A percentile compares a stretch with the other conserved stretches of the same genome.
Conservation (phyloP, 352 stramenopile genomes). For the Pythium aquatile region DNA sequence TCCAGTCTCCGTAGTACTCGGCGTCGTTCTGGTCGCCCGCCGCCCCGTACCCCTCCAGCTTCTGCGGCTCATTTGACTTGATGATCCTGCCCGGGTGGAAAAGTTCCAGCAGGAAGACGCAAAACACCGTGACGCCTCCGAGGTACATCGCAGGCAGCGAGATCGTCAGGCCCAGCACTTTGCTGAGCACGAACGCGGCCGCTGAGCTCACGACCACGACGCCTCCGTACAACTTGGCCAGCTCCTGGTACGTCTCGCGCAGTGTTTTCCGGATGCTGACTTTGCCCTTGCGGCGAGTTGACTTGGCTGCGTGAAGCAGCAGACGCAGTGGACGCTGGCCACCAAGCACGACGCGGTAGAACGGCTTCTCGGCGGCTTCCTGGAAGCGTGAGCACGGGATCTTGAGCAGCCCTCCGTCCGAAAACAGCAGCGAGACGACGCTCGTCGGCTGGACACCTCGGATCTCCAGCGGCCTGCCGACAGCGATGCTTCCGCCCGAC, state of each 20-base stretch:
- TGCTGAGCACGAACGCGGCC: conserved; percentile 48
- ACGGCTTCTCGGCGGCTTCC: conserved; percentile 40
- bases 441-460: conserved; percentile 46
- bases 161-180: conserved; percentile 47
- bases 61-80: conserved; percentile 31
- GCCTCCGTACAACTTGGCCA: conserved; percentile 58
- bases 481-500: conserved; percentile 27
- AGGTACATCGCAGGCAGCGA: conserved; percentile 57
- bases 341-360: conserved; percentile 55
- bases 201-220: conserved; percentile 56
- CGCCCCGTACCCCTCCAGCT: not conserved
- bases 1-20: conserved; percentile 48
- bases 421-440: conserved; percentile 53
- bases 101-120: conserved; percentile 59
- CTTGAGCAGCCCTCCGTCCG: conserved; percentile 46
- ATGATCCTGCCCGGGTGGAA: conserved; percentile 53
- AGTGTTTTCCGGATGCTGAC: conserved; percentile 49
- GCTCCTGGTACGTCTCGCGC: conserved; percentile 55
- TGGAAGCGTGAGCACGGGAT: conserved; percentile 51
- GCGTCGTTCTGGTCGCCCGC: conserved; percentile 4
- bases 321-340: conserved; percentile 53
- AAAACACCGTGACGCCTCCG: conserved; percentile 35
- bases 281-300: conserved; percentile 20
- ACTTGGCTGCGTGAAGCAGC: conserved; percentile 43
- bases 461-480: conserved; percentile 44